Percentiles rank a stretch among this genome's conserved stretches.
These are phyloP conservation scores for Capsicum chinense DNA, from an alignment of 257 asterid species.

Conservation along the genomic window DNA sequence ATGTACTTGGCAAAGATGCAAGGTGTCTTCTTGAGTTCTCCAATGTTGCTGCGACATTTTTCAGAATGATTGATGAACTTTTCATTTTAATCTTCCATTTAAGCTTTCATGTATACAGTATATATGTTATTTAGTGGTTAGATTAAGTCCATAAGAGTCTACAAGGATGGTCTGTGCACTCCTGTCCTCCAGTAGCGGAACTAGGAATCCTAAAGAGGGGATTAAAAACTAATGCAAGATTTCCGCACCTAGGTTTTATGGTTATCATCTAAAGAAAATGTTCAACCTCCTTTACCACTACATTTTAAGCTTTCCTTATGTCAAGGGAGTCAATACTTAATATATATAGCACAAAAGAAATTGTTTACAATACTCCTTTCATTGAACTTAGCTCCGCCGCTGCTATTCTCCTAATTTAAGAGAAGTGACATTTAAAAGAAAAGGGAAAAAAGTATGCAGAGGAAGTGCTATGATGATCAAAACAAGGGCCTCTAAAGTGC, in stretches of 20 bases:
- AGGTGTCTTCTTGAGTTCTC: conserved; percentile 51
- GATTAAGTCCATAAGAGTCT: background rate
- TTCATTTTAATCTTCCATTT: background rate
- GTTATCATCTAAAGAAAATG: background rate
- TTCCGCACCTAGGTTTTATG: background rate
- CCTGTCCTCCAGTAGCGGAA: background rate
- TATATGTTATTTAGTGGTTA: background rate
- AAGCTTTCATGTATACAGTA: background rate
- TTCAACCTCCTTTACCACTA: background rate
- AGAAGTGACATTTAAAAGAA: background rate
- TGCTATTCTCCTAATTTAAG: background rate
- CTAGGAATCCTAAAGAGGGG: background rate
- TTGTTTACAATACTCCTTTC: too few species aligned
- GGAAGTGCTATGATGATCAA: background rate
- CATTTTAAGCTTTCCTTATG: background rate
- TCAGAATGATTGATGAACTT: background rate
- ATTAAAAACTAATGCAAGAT: background rate
- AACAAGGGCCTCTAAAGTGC: background rate
- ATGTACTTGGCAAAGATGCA: conserved; percentile 97
- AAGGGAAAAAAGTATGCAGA: background rate
- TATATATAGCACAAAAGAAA: background rate
- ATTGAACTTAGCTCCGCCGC: background rate
- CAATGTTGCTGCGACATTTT: background rate
- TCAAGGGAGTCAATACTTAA: background rate
- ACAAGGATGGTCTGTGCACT: background rate